Evolutionary conservation across 106 monocot species (phyloP), one percentile per base, ranked within the genome.

Genomic region (Hemerocallis citrina): DNA sequence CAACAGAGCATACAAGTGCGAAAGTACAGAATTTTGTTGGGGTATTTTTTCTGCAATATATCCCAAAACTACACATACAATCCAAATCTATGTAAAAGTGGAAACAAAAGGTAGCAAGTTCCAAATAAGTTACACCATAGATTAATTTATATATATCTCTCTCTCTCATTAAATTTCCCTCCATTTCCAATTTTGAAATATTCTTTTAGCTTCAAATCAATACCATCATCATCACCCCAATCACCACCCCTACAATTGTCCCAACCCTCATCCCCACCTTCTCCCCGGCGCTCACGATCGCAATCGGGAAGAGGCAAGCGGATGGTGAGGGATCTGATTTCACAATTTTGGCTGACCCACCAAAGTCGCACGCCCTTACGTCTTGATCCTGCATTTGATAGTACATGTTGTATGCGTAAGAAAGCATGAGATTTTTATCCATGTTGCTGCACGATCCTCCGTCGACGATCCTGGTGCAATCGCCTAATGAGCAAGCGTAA

Each of bases 331-430:
- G 72, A 39, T 91, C 86, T 52, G 51, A 61, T 9, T 21, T 72
- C 1, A 61, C 62, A 33, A 83, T 77, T 72, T 63, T 70, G 15
- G 79, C 91, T 27, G 74, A 41, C 6, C 86, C 90, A 2, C 62
- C 27, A 46, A 91, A 91, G 37, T 86, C 74, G 42, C 90, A 91
- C 3, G 85, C 90, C 49, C 86, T 67, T 12, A 83, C 86, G 37
- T 91, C 91, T 79, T 91, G 91, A 40, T 86, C 91, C 60, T 74
- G 70, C 88, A 68, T 79, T 64, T 88, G 88, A 76, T 74, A 88
- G 55, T 79, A 88, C 28, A 76, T 70, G 60, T 91, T 91, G 71
- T 86, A 91, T 0, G 83, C 91, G 31, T 83, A 91, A 1, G 91
- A 86, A 0, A 65, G 39, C 49, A 65, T 70, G 8, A 48, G 66